phyloP scores from a whole-genome alignment of 2,329 filamentous ascomycete genomes.

The Aspergillus pseudoviridinutans region DNA sequence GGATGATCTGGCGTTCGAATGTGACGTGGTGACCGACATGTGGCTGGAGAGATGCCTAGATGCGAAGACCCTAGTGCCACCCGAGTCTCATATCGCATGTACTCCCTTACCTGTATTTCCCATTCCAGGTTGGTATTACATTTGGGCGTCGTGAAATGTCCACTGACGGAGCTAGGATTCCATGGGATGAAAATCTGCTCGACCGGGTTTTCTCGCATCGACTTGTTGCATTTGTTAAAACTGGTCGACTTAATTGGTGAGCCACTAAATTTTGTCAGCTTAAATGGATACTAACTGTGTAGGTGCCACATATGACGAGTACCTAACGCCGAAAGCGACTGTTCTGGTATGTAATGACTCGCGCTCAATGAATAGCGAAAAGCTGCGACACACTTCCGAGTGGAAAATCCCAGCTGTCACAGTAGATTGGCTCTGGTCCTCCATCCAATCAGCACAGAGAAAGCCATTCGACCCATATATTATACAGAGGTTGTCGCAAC shows the following conservation, averaged over 20 bases:
- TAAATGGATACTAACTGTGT: slow-evolving; percentile 17
- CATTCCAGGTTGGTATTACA: slow-evolving; percentile 47
- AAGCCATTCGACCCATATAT: slow-evolving; percentile 48
- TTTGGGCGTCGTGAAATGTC: background rate
- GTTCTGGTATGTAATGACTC: slow-evolving; percentile 68
- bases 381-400: slow-evolving; percentile 70
- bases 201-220: slow-evolving; percentile 77
- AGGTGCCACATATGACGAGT: slow-evolving; percentile 76
- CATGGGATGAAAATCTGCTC: slow-evolving; percentile 68
- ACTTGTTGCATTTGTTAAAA: slow-evolving; percentile 79
- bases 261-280: slow-evolving; percentile 7
- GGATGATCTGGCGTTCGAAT: slow-evolving; percentile 39
- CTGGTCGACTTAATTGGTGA: slow-evolving; percentile 66
- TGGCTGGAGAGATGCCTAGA: slow-evolving; percentile 89
- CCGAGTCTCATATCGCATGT: slow-evolving; percentile 67
- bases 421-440: slow-evolving; percentile 80
- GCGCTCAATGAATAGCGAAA: slow-evolving; percentile 59
- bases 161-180: slow-evolving; percentile 52
- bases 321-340: slow-evolving; percentile 66
- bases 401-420: slow-evolving; percentile 78
- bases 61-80: slow-evolving; percentile 66
- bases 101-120: slow-evolving; percentile 70
- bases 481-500: slow-evolving; percentile 27
- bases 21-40: slow-evolving; percentile 72
- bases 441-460: slow-evolving; percentile 54